These are phyloP conservation scores for Scutellospora calospora DNA, from an alignment of 371 early-diverging fungal genomes.

Conservation along the genomic window DNA sequence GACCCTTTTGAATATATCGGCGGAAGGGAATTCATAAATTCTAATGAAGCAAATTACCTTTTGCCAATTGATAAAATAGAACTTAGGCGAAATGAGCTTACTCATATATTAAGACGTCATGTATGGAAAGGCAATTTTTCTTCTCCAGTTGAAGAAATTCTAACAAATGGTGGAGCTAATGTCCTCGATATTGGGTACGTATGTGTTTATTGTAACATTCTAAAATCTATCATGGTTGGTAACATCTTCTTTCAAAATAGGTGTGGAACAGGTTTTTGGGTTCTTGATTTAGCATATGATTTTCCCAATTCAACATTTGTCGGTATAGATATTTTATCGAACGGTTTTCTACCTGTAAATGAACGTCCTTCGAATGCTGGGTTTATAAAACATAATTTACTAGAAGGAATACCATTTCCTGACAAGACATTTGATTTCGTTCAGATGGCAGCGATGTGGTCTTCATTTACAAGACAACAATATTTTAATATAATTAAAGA, in stretches of 20 bases:
- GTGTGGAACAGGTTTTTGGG: background rate
- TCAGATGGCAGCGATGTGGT: background rate
- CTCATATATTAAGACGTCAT: background rate
- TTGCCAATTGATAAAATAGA: constrained; percentile 25
- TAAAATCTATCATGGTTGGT: too few relatives aligned
- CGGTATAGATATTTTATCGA: constrained; percentile 1
- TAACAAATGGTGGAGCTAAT: constrained; percentile 24
- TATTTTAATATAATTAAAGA: background rate
- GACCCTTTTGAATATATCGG: background rate
- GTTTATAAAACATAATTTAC: background rate
- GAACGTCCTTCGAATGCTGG: background rate
- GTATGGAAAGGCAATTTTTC: constrained; percentile 37
- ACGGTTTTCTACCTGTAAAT: background rate
- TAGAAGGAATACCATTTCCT: background rate
- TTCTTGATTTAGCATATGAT: background rate
- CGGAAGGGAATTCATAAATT: background rate
- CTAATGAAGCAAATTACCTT: background rate
- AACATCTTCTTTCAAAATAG: background rate
- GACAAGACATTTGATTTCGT: constrained; percentile 9
- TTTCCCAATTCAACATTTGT: constrained; percentile 5
- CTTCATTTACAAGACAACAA: background rate
- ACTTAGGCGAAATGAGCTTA: background rate
- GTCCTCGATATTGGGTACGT: background rate
- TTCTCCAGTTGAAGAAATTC: constrained; percentile 21
- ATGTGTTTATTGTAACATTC: too few relatives aligned